These are phyloP conservation scores for Apophysomyces elegans DNA, from an alignment of 371 early-diverging fungal genomes.

Conservation along the genomic window DNA sequence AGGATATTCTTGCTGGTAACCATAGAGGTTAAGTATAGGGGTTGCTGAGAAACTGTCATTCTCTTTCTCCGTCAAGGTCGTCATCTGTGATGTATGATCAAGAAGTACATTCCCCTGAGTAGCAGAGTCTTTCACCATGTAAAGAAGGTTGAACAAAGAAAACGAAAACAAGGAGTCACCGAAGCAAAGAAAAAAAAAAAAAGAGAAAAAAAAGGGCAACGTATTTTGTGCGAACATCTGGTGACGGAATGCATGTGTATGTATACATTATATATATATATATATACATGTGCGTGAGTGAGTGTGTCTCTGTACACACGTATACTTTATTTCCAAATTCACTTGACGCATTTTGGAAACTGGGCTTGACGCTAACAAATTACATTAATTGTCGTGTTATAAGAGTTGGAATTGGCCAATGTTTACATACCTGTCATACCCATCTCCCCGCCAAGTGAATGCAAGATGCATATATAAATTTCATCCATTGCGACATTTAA, in stretches of 20 bases:
- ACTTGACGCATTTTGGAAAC: no score
- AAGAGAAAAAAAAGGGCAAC: not conserved
- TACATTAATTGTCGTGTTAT: no score
- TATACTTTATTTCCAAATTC: no score
- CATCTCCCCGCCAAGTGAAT: no score
- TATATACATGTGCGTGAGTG: no score
- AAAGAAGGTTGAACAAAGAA: not conserved
- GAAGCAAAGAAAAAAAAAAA: not conserved
- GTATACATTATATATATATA: no score
- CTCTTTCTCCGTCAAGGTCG: not conserved
- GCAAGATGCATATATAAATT: no score
- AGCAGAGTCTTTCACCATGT: not conserved
- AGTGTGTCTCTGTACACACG: not conserved
- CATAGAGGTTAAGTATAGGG: not conserved
- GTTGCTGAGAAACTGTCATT: not conserved
- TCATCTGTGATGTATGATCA: not conserved
- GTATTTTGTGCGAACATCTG: not conserved
- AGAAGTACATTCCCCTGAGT: not conserved
- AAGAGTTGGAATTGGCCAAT: no score
- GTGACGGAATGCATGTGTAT: not conserved
- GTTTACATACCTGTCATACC: no score
- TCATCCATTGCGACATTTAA: no score
- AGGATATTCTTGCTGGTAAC: constrained; percentile 15
- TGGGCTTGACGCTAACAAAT: no score
- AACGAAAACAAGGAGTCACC: not conserved